Conservation (phyloP, 2,329 filamentous ascomycete genomes). For the Dactylonectria macrodidyma region DNA sequence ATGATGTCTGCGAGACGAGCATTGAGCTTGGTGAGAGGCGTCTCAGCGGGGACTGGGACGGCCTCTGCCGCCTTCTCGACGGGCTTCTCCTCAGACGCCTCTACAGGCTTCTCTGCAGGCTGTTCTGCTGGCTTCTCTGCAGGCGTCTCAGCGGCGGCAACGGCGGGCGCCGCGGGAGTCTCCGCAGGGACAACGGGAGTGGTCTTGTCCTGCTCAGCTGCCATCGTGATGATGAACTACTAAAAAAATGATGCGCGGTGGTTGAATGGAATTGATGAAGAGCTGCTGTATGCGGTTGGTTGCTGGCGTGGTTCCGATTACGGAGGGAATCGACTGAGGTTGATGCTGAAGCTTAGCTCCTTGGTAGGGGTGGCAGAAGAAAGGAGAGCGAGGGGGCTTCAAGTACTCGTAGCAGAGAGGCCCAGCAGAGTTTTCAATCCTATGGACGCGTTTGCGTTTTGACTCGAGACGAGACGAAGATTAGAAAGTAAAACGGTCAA, state of each 20-base stretch:
- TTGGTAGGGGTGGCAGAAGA: neutral
- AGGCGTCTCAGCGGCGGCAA: slow-evolving; percentile 34
- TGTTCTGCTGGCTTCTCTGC: slow-evolving; percentile 35
- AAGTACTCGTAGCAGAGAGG: slow-evolving; percentile 1
- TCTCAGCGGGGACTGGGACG: slow-evolving; percentile 42
- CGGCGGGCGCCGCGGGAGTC: slow-evolving; percentile 23
- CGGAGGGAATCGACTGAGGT: slow-evolving; percentile 13
- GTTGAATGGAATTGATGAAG: slow-evolving; percentile 14
- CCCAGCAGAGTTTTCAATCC: slow-evolving; percentile 11
- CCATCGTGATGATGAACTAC: slow-evolving; percentile 42
- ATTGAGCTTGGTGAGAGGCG: slow-evolving; percentile 69
- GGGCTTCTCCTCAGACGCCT: slow-evolving; percentile 14
- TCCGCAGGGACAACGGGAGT: slow-evolving; percentile 29
- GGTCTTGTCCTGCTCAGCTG: slow-evolving; percentile 49
- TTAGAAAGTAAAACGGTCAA: slow-evolving; percentile 13
- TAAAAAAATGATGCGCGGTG: neutral
- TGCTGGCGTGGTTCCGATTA: slow-evolving; percentile 15
- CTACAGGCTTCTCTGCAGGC: slow-evolving; percentile 18
- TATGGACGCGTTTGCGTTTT: slow-evolving; percentile 16
- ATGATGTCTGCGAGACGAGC: slow-evolving; percentile 71
- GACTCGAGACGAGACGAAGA: slow-evolving; percentile 24
- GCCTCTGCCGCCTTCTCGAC: slow-evolving; percentile 22
- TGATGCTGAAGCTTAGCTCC: neutral
- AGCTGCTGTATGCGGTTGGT: neutral
- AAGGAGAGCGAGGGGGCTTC: neutral